Conservation (phyloP, 1,284 basidiomycete species). For the Cutaneotrichosporon cyanovorans region DNA sequence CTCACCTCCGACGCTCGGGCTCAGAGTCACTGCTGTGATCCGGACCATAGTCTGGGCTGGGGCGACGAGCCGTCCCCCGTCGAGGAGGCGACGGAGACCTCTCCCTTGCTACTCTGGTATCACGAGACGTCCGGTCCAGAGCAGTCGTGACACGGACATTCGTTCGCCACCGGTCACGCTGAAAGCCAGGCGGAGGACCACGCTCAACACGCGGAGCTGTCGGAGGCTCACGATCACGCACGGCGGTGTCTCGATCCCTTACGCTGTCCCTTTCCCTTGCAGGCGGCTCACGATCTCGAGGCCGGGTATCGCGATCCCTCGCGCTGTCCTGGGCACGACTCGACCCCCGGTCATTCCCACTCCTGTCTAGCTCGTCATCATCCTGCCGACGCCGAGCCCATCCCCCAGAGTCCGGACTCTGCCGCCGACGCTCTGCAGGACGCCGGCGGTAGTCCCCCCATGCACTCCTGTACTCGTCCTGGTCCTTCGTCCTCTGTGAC, state of each 20-base stretch:
- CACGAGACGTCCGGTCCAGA: not conserved
- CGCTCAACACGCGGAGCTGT: not conserved
- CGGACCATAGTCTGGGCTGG: conserved; percentile 1
- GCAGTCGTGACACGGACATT: not conserved
- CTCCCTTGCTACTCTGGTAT: not conserved
- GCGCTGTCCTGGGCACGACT: not conserved
- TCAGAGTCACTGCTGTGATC: conserved; percentile 2
- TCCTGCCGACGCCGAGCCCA: not conserved
- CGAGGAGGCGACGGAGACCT: conserved; percentile 1
- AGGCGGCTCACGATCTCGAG: conserved; percentile 4
- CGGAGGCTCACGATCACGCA: no score
- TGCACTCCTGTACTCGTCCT: not conserved
- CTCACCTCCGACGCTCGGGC: conserved; percentile 5
- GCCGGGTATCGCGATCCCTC: not conserved
- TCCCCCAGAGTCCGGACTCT: not conserved
- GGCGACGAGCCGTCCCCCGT: not conserved
- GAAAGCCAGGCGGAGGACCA: no score
- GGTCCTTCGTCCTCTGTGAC: no score
- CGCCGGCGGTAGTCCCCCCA: not conserved
- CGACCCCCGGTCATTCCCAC: not conserved
- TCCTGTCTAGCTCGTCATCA: not conserved
- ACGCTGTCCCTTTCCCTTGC: not conserved
- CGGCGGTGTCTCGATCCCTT: conserved; percentile 2
- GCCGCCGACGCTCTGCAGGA: not conserved
- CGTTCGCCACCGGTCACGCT: no score